Evolutionary conservation across 257 asterid species (phyloP).

Genomic region (Lithospermum erythrorhizon): DNA sequence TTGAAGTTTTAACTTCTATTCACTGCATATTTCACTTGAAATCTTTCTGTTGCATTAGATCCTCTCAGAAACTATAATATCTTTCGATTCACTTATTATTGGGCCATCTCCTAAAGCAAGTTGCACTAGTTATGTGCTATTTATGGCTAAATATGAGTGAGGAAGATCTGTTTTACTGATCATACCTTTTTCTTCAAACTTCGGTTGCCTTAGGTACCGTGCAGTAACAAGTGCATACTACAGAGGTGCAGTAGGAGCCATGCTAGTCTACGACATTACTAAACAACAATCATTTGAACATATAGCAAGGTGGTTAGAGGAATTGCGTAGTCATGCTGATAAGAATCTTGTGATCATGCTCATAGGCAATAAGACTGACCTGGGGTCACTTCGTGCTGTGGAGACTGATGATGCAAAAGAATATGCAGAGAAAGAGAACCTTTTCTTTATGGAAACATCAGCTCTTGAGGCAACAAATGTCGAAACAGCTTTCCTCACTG

Average conservation of each 20-base stretch:
- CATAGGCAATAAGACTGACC: slow-evolving; percentile 80
- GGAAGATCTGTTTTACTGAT: neutral
- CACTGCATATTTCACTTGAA: neutral
- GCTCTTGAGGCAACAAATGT: slow-evolving; percentile 81
- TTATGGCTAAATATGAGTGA: neutral
- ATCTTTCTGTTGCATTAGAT: neutral
- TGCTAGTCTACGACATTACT: slow-evolving; percentile 81
- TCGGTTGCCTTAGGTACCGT: slow-evolving; percentile 47
- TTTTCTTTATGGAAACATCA: slow-evolving; percentile 85
- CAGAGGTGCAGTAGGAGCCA: slow-evolving; percentile 91
- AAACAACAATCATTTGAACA: slow-evolving; percentile 75
- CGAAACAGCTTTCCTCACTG: slow-evolving; percentile 58
- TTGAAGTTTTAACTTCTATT: too few species aligned
- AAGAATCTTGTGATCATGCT: slow-evolving; percentile 73
- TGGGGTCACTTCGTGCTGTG: slow-evolving; percentile 49
- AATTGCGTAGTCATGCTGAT: slow-evolving; percentile 72
- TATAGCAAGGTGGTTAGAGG: slow-evolving; percentile 73
- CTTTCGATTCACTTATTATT: neutral
- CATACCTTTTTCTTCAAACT: neutral
- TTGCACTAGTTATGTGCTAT: neutral
- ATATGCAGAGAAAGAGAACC: slow-evolving; percentile 65
- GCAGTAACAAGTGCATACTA: slow-evolving; percentile 92
- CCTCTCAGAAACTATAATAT: neutral
- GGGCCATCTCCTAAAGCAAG: neutral
- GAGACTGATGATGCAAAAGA: slow-evolving; percentile 81